A percentile compares a stretch with the other conserved stretches of the same genome.
Conservation (phyloP, 495 filamentous ascomycete species). For the Hypoxylon subgilvum region DNA sequence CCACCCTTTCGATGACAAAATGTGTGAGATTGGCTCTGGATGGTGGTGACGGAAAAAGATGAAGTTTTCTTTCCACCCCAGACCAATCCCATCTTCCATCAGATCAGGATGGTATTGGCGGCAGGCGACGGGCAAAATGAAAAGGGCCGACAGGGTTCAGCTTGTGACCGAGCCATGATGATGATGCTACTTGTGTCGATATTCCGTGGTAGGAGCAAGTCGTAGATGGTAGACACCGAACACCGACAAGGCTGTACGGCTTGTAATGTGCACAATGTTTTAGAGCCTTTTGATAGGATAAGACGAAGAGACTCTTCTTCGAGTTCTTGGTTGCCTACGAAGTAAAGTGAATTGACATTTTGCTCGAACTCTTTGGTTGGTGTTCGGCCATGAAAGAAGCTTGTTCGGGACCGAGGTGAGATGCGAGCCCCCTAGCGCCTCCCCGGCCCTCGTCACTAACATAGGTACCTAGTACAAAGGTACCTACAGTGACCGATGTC, state of each 20-base stretch:
- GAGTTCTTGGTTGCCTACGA: constrained; percentile 5
- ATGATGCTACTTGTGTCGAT: too few relatives aligned
- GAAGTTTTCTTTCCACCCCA: too few relatives aligned
- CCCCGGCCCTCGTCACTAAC: too few relatives aligned
- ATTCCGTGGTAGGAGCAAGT: too few relatives aligned
- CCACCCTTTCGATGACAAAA: not conserved
- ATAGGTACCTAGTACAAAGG: too few relatives aligned
- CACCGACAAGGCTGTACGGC: constrained; percentile 17
- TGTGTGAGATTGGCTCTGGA: too few relatives aligned
- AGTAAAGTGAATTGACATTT: not conserved
- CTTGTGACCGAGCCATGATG: not conserved
- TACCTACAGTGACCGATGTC: too few relatives aligned
- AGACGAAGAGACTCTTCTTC: too few relatives aligned
- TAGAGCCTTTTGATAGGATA: constrained; percentile 2
- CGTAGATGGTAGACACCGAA: constrained; percentile 10
- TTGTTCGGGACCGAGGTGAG: constrained; percentile 30
- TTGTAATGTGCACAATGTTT: not conserved
- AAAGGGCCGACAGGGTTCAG: constrained; percentile 20
- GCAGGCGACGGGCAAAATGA: not conserved
- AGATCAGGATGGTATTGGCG: too few relatives aligned
- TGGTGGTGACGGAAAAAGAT: not conserved
- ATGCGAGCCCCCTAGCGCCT: too few relatives aligned
- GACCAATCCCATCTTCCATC: too few relatives aligned
- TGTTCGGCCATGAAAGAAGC: constrained; percentile 13
- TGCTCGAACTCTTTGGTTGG: not conserved